phyloP scores from a whole-genome alignment of 257 asterid genomes.

The Lycium barbarum region DNA sequence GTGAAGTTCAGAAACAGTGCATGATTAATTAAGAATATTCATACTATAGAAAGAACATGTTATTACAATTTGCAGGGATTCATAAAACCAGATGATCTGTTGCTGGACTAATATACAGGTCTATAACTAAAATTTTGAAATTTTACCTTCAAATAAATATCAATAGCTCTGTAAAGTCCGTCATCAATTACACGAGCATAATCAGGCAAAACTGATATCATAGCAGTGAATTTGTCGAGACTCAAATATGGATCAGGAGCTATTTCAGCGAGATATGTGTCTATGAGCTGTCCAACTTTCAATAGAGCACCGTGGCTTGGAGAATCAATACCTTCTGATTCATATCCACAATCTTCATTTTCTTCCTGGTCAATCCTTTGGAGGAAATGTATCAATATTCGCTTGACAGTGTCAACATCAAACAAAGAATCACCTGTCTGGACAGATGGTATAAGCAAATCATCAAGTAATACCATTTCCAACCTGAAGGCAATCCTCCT shows the following conservation, averaged over 20 bases:
- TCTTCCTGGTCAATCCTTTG: conserved; percentile 66
- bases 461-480: conserved; percentile 66
- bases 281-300: conserved; percentile 68
- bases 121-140: background rate
- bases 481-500: conserved; percentile 58
- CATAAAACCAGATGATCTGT: background rate
- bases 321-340: conserved; percentile 58
- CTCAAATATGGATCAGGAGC: conserved; percentile 73
- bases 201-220: conserved; percentile 67
- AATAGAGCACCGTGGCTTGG: conserved; percentile 59
- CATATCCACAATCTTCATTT: conserved; percentile 59
- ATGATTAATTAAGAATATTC: background rate
- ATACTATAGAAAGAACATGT: background rate
- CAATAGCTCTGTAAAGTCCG: conserved; percentile 72
- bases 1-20: background rate
- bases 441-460: conserved; percentile 61
- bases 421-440: conserved; percentile 63
- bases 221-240: conserved; percentile 57
- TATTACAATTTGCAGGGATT: background rate
- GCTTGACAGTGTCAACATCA: conserved; percentile 58
- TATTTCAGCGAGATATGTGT: conserved; percentile 68
- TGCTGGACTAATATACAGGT: background rate
- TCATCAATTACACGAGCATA: conserved; percentile 72
- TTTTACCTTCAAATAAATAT: conserved; percentile 69
- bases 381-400: conserved; percentile 64